Conservation (phyloP, 192 early-diverging fungal genomes). For the Podila verticillata region DNA sequence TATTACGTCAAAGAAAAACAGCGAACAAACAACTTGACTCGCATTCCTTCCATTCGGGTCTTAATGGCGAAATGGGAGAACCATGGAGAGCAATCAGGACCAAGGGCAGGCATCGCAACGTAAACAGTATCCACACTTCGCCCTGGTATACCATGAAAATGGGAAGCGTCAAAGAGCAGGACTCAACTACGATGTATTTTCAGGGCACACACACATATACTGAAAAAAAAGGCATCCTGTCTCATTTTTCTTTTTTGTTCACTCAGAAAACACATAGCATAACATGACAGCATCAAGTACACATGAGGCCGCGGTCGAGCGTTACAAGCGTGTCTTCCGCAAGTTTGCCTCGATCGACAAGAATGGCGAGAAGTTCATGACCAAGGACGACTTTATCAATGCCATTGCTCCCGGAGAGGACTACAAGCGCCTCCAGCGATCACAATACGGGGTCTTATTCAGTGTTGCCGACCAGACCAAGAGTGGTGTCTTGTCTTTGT, state of each 20-base stretch:
- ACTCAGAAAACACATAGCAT: neutral
- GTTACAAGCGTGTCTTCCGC: slow-evolving; percentile 59
- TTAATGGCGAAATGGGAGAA: too few relatives aligned
- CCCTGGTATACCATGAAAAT: too few relatives aligned
- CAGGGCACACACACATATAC: neutral
- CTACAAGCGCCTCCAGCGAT: slow-evolving; percentile 62
- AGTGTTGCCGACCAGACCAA: slow-evolving; percentile 62
- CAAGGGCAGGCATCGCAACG: too few relatives aligned
- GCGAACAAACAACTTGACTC: too few relatives aligned
- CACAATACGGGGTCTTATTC: slow-evolving; percentile 68
- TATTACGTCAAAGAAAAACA: too few relatives aligned
- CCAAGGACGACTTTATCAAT: slow-evolving; percentile 64
- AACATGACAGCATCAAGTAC: slow-evolving; percentile 18
- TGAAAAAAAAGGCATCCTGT: neutral
- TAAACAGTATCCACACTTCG: too few relatives aligned
- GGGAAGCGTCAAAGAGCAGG: too few relatives aligned
- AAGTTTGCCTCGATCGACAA: slow-evolving; percentile 61
- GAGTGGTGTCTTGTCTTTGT: slow-evolving; percentile 59
- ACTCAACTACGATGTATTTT: too few relatives aligned
- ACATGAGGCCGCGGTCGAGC: slow-evolving; percentile 41
- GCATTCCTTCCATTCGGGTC: too few relatives aligned
- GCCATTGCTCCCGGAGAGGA: slow-evolving; percentile 67
- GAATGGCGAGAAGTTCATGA: slow-evolving; percentile 65
- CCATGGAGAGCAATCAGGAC: too few relatives aligned
- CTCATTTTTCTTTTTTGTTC: neutral